Evolutionary conservation across 2,329 filamentous ascomycete species (phyloP).

Genomic region (Stachybotrys chlorohalonatus): DNA sequence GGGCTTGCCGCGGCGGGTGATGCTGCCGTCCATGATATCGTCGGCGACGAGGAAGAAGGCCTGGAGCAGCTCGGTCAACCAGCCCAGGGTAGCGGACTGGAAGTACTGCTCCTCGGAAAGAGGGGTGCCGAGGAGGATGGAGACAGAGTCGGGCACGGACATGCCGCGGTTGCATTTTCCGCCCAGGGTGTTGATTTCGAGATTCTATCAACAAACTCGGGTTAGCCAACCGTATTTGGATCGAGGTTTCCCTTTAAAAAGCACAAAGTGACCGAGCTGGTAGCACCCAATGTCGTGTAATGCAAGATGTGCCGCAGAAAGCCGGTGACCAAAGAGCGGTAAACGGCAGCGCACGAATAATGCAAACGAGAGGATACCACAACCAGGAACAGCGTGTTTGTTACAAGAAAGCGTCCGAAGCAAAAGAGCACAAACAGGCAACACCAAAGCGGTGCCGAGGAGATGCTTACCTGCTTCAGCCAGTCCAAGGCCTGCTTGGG

Average conservation of each 20-base stretch:
- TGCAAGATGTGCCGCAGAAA: no score
- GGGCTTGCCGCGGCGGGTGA: constrained; percentile 86
- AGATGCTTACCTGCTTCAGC: constrained; percentile 62
- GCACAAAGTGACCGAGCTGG: no score
- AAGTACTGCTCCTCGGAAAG: constrained; percentile 81
- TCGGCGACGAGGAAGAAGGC: constrained; percentile 98
- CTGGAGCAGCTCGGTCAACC: constrained; percentile 97
- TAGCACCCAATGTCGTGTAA: no score
- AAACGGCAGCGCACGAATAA: constrained; percentile 1
- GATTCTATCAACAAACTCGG: constrained; percentile 42
- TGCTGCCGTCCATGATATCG: constrained; percentile 96
- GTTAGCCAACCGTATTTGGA: not conserved
- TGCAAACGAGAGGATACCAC: constrained; percentile 7
- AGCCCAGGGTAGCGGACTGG: constrained; percentile 78
- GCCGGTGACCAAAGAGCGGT: not conserved
- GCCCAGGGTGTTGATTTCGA: constrained; percentile 80
- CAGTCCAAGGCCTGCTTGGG: constrained; percentile 74
- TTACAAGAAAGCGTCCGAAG: not conserved
- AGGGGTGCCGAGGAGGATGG: constrained; percentile 62
- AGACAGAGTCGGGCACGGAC: constrained; percentile 87
- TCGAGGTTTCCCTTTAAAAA: no score
- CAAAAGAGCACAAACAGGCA: not conserved
- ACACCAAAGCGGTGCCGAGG: not conserved
- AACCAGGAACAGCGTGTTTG: not conserved
- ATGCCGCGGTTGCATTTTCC: constrained; percentile 99